Percentiles rank a stretch among this genome's conserved stretches.
Evolutionary conservation across 495 filamentous ascomycete species (phyloP).

Genomic region (Aspergillus incahuasiensis): DNA sequence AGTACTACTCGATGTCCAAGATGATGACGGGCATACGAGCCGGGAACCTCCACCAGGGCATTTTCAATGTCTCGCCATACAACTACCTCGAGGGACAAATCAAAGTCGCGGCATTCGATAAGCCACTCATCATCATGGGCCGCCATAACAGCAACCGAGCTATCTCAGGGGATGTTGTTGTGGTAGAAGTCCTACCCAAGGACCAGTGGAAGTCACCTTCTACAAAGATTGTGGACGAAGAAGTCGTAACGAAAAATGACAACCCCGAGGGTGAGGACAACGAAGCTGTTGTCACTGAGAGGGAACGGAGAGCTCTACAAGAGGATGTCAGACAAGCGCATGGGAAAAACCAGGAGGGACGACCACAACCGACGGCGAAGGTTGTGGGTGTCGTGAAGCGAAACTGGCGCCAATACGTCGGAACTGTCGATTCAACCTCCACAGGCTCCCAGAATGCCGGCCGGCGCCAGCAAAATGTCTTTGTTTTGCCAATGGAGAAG

Average conservation of each 20-base stretch:
- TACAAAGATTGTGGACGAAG: constrained; percentile 92
- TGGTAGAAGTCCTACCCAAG: constrained; percentile 85
- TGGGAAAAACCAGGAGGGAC: constrained; percentile 69
- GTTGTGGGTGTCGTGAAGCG: constrained; percentile 91
- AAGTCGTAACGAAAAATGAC: constrained; percentile 86
- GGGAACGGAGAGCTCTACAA: constrained; percentile 77
- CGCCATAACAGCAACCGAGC: constrained; percentile 94
- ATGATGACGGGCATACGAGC: constrained; percentile 88
- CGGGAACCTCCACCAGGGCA: constrained; percentile 84
- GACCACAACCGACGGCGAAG: constrained; percentile 83
- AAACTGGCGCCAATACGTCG: constrained; percentile 97
- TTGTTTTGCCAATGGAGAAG: constrained; percentile 96
- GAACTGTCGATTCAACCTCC: constrained; percentile 84
- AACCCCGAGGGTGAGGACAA: constrained; percentile 78
- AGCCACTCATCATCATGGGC: constrained; percentile 81
- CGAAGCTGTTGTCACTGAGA: constrained; percentile 73
- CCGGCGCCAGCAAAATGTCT: constrained; percentile 83
- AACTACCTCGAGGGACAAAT: constrained; percentile 94
- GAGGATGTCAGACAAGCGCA: constrained; percentile 88
- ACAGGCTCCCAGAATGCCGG: constrained; percentile 68
- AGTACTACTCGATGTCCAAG: constrained; percentile 85
- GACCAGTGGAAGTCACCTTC: constrained; percentile 96
- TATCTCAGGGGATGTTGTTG: constrained; percentile 84
- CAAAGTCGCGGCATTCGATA: constrained; percentile 84
- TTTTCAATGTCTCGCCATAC: constrained; percentile 94